These are phyloP conservation scores for Begonia loranthoides DNA, from an alignment of 306 rosid genomes.

Conservation along the genomic window DNA sequence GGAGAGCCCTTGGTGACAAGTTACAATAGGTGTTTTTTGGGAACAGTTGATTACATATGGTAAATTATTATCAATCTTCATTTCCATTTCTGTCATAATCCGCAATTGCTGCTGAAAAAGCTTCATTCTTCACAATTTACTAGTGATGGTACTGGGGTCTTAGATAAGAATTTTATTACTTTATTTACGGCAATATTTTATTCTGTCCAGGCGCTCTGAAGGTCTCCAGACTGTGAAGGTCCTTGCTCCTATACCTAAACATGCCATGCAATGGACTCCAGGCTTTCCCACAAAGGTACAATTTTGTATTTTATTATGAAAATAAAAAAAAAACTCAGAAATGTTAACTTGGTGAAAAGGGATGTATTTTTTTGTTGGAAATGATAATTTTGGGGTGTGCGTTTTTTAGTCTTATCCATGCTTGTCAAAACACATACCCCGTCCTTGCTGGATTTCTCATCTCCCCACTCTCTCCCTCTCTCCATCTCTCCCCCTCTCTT, in stretches of 20 bases:
- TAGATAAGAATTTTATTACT: no score
- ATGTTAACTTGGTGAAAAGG: not conserved
- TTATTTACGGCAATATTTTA: no score
- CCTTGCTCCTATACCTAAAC: conserved; percentile 81
- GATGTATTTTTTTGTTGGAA: no score
- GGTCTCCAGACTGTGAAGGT: conserved; percentile 78
- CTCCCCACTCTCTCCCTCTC: no score
- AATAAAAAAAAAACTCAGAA: not conserved
- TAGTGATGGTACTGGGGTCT: no score
- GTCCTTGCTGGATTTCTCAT: no score
- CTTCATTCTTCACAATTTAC: no score
- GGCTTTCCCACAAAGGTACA: conserved; percentile 94
- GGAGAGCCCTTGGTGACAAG: conserved; percentile 91
- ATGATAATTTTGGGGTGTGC: no score
- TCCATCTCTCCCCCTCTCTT: no score
- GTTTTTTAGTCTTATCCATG: no score
- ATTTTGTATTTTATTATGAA: not conserved
- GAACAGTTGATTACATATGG: conserved; percentile 97
- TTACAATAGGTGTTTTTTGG: conserved; percentile 56
- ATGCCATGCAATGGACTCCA: conserved; percentile 51
- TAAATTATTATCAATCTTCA: conserved; percentile 18
- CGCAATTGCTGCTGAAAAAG: no score
- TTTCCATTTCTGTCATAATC: not conserved
- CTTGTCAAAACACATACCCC: no score
- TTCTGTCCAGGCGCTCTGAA: conserved; percentile 53